Evolutionary conservation across 2,329 filamentous ascomycete genomes (phyloP).

Genomic region (Claviceps africana): DNA sequence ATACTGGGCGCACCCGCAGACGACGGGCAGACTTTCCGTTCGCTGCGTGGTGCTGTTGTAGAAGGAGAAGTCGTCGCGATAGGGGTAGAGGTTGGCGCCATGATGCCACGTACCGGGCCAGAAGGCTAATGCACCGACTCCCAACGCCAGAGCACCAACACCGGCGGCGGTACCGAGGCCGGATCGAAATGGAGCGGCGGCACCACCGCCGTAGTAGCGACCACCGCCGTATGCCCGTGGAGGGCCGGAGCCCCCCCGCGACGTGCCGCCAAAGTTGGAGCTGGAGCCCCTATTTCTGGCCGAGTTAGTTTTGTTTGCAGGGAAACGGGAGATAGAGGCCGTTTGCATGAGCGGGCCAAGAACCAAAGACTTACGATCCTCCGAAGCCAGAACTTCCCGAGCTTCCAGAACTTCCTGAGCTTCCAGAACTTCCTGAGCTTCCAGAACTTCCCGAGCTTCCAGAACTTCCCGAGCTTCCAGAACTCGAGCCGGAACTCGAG

Average conservation of each 20-base stretch:
- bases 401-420: slow-evolving; percentile 4
- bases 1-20: slow-evolving; percentile 37
- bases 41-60: slow-evolving; percentile 34
- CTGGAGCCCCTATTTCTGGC: slow-evolving; percentile 13
- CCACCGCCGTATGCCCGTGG: slow-evolving; percentile 46
- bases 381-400: slow-evolving; percentile 6
- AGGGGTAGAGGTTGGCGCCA: slow-evolving; percentile 45
- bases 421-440: slow-evolving; percentile 1
- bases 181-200: slow-evolving; percentile 43
- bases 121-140: slow-evolving; percentile 35
- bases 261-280: slow-evolving; percentile 35
- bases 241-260: slow-evolving; percentile 43
- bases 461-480: slow-evolving; percentile 4
- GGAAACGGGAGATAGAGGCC: not conserved
- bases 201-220: slow-evolving; percentile 53
- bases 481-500: slow-evolving; percentile 2
- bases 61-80: slow-evolving; percentile 29
- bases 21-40: slow-evolving; percentile 21
- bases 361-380: slow-evolving; percentile 6
- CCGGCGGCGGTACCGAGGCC: slow-evolving; percentile 40
- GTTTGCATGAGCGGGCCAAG: too few relatives aligned
- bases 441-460: slow-evolving; percentile 6
- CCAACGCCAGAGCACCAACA: slow-evolving; percentile 36
- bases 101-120: slow-evolving; percentile 54
- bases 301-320: not conserved